Conservation (phyloP, 768 basidiomycete genomes). For the Kwoniella sp. region DNA sequence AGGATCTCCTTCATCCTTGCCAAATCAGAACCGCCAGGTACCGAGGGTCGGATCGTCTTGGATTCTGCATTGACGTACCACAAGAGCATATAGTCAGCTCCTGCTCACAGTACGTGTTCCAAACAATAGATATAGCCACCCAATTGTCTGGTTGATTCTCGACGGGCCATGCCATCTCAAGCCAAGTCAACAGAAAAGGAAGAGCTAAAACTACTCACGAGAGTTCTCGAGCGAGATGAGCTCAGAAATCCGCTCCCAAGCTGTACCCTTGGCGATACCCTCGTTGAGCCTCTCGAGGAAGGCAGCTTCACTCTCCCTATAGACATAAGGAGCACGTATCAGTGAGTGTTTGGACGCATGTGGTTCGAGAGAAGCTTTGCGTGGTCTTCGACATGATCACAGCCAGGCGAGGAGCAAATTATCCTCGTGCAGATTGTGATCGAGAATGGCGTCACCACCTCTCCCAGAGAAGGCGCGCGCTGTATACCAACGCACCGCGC, state of each 20-base stretch:
- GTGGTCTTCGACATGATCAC: too few relatives aligned
- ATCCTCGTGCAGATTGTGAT: too few relatives aligned
- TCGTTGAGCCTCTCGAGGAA: slow-evolving; percentile 73
- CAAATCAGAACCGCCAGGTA: slow-evolving; percentile 84
- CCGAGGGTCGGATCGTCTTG: slow-evolving; percentile 87
- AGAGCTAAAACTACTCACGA: slow-evolving; percentile 59
- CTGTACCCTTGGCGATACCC: slow-evolving; percentile 82
- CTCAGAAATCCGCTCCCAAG: slow-evolving; percentile 91
- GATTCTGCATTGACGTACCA: slow-evolving; percentile 61
- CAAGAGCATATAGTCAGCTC: neutral
- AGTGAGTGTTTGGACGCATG: neutral
- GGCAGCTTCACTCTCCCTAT: slow-evolving; percentile 81
- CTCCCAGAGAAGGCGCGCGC: too few relatives aligned
- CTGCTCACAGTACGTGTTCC: too few relatives aligned
- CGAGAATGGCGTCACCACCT: too few relatives aligned
- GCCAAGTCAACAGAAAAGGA: too few relatives aligned
- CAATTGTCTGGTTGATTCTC: too few relatives aligned
- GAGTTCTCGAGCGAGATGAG: slow-evolving; percentile 88
- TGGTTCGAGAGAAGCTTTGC: too few relatives aligned
- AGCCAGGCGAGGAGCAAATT: too few relatives aligned
- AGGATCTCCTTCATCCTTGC: slow-evolving; percentile 89
- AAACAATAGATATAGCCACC: too few relatives aligned
- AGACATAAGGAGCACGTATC: neutral
- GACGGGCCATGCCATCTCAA: too few relatives aligned
- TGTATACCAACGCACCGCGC: too few relatives aligned